Percentiles rank a stretch among this genome's conserved stretches.
These are phyloP conservation scores for Brassica incana DNA, from an alignment of 345 rosid genomes.

Conservation along the genomic window DNA sequence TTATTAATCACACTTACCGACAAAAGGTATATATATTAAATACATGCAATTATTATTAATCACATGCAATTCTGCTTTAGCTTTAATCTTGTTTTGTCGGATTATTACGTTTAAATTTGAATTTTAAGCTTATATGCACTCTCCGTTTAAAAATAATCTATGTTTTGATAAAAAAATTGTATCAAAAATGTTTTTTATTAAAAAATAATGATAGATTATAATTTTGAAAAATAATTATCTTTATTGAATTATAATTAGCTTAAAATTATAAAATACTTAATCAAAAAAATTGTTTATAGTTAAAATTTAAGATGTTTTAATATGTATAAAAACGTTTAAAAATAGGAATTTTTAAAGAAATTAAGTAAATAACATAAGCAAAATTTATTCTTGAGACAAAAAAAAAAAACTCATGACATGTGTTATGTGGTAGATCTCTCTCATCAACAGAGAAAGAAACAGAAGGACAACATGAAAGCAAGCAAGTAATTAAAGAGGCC, in stretches of 20 bases:
- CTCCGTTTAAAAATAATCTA: neutral
- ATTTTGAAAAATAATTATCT: too few relatives aligned
- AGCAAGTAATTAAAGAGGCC: slow-evolving; percentile 39
- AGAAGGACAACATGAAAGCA: slow-evolving; percentile 39
- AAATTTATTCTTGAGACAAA: slow-evolving; percentile 1
- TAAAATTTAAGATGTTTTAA: too few relatives aligned
- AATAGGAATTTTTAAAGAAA: too few relatives aligned
- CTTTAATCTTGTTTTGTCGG: neutral
- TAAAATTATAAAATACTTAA: too few relatives aligned
- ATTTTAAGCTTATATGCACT: neutral
- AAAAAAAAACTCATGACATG: slow-evolving; percentile 9
- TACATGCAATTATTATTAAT: neutral
- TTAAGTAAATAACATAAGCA: neutral
- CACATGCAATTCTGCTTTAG: neutral
- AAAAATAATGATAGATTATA: too few relatives aligned
- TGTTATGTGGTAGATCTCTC: neutral
- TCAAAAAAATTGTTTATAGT: too few relatives aligned
- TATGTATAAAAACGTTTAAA: too few relatives aligned
- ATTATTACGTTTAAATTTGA: neutral
- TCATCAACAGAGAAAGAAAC: slow-evolving; percentile 34
- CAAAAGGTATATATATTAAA: neutral
- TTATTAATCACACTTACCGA: slow-evolving; percentile 8
- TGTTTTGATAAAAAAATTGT: too few relatives aligned
- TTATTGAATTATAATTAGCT: too few relatives aligned
- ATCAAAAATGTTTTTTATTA: too few relatives aligned